These are phyloP conservation scores for Raffaelea ambrosiae DNA, from an alignment of 2,329 filamentous ascomycete species.

Conservation along the genomic window DNA sequence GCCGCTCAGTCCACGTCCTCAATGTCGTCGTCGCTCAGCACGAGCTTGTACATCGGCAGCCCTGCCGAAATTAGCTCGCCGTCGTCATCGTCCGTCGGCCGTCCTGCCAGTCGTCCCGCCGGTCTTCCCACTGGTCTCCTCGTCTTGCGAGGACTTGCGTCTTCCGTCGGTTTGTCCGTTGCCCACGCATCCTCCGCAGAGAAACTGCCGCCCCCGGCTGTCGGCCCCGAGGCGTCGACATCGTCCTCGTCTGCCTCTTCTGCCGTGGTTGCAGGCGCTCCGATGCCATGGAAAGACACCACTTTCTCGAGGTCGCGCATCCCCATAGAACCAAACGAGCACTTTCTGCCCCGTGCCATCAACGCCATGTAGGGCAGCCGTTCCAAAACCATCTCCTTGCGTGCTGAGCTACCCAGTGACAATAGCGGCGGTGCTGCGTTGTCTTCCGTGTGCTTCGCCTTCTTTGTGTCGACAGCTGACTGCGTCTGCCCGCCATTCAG, in stretches of 20 bases:
- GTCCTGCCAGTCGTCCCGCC: constrained; percentile 9
- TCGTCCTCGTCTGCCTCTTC: constrained; percentile 36
- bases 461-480: not conserved
- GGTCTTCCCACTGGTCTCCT: not conserved
- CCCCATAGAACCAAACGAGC: constrained; percentile 24
- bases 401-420: constrained; percentile 56
- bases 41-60: constrained; percentile 53
- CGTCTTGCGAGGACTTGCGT: constrained; percentile 33
- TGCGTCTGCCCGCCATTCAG: not conserved
- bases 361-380: constrained; percentile 76
- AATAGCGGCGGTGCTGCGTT: constrained; percentile 28
- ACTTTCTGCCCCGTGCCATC: constrained; percentile 43
- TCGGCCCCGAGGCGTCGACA: constrained; percentile 21
- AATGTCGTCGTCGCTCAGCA: constrained; percentile 78
- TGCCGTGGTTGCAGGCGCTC: constrained; percentile 28
- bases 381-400: constrained; percentile 70
- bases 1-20: constrained; percentile 45
- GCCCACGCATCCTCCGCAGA: constrained; percentile 44
- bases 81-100: no score
- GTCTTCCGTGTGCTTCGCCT: constrained; percentile 3
- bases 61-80: no score
- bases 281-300: constrained; percentile 55
- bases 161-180: constrained; percentile 52
- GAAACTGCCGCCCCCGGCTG: not conserved
- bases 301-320: constrained; percentile 58